Conservation (phyloP, 345 rosid species). For the Sisymbrium altissimum region DNA sequence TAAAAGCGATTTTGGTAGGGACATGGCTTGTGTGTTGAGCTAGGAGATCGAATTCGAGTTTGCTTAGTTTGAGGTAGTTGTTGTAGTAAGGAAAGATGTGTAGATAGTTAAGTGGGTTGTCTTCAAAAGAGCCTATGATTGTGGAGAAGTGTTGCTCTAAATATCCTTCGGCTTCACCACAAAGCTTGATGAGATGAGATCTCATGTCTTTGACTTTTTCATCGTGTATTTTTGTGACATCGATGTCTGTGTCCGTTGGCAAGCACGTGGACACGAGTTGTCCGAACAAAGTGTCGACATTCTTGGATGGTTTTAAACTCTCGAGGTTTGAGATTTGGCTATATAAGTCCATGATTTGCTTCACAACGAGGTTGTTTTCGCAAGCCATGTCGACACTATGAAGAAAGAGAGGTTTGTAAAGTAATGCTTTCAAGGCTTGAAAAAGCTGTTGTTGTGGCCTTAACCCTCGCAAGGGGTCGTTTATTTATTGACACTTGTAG, state of each 20-base stretch:
- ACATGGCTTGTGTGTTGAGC: constrained; percentile 36
- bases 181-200: constrained; percentile 66
- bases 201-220: constrained; percentile 56
- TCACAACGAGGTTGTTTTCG: constrained; percentile 53
- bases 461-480: constrained; percentile 1
- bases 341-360: constrained; percentile 53
- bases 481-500: constrained; percentile 19
- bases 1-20: constrained; percentile 60
- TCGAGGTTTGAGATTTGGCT: constrained; percentile 70
- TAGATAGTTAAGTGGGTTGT: constrained; percentile 71
- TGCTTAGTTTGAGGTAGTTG: constrained; percentile 81
- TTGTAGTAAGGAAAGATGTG: constrained; percentile 67
- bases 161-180: constrained; percentile 77
- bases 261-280: constrained; percentile 77
- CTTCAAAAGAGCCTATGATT: constrained; percentile 53
- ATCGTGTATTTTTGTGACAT: constrained; percentile 57
- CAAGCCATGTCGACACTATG: constrained; percentile 83
- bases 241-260: constrained; percentile 62
- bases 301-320: constrained; percentile 72
- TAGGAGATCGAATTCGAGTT: constrained; percentile 63
- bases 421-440: constrained; percentile 6
- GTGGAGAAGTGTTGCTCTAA: constrained; percentile 71
- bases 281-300: constrained; percentile 87
- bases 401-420: constrained; percentile 2
- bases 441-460: constrained; percentile 9